Percentiles rank a stretch among this genome's conserved stretches.
Evolutionary conservation across 345 rosid species (phyloP).

Genomic region (Melaleuca quinquenervia): DNA sequence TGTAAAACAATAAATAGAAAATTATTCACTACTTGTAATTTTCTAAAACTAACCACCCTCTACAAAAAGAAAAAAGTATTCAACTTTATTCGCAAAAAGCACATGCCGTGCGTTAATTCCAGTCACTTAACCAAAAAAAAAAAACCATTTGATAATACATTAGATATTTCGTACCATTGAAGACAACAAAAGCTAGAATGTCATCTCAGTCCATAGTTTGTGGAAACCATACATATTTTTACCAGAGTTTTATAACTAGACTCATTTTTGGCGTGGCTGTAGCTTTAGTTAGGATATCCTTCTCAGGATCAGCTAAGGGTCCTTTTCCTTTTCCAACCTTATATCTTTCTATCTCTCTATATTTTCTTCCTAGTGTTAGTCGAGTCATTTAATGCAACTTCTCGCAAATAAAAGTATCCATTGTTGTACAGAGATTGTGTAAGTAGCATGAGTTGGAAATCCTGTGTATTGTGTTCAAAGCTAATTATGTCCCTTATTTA

Average conservation of each 20-base stretch:
- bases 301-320: not conserved
- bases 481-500: not conserved
- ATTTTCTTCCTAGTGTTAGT: not conserved
- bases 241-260: not conserved
- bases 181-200: not conserved
- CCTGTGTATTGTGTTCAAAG: not conserved
- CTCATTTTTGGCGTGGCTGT: not conserved
- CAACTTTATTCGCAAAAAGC: not conserved
- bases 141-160: not conserved
- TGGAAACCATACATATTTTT: not conserved
- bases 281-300: not conserved
- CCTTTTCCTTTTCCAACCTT: not conserved
- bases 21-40: not conserved
- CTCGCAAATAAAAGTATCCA: not conserved
- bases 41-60: not conserved
- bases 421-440: not conserved
- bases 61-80: too few relatives aligned
- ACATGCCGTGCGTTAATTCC: not conserved
- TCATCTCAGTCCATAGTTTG: not conserved
- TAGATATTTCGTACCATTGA: not conserved
- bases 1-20: not conserved
- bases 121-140: not conserved
- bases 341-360: not conserved
- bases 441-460: not conserved
- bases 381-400: not conserved